Conservation (phyloP, 2,329 filamentous ascomycete genomes). For the Cercospora sp. region DNA sequence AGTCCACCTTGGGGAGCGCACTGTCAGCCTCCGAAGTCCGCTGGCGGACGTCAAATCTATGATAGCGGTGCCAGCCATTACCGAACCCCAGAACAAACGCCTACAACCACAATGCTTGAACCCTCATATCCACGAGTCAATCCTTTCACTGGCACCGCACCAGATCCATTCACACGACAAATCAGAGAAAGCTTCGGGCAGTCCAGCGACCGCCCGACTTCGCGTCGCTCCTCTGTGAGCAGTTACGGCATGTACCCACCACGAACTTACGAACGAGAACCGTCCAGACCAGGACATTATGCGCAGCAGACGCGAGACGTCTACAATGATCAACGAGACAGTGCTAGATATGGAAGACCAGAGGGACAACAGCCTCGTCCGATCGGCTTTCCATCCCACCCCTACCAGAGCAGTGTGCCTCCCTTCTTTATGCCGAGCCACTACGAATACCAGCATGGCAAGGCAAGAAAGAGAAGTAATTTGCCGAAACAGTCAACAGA, state of each 20-base stretch:
- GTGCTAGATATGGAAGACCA: conserved; percentile 22
- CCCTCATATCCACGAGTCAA: conserved; percentile 24
- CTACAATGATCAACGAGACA: conserved; percentile 22
- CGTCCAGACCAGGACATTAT: conserved; percentile 11
- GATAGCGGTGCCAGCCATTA: conserved; percentile 24
- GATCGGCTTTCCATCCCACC: conserved; percentile 19
- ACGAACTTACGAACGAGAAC: conserved; percentile 25
- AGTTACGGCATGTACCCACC: conserved; percentile 23
- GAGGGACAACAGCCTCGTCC: conserved; percentile 22
- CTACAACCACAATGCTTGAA: conserved; percentile 24
- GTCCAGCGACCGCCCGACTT: conserved; percentile 16
- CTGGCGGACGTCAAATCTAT: conserved; percentile 8
- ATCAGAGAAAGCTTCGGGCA: conserved; percentile 27
- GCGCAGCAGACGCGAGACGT: conserved; percentile 16
- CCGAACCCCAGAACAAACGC: conserved; percentile 28
- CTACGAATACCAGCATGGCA: conserved; percentile 41
- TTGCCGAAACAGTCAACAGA: conserved; percentile 43
- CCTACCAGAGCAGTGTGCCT: conserved; percentile 28
- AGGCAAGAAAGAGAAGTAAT: conserved; percentile 42
- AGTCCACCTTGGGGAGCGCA: conserved; percentile 26
- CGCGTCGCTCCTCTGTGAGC: conserved; percentile 25
- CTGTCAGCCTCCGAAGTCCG: conserved; percentile 13
- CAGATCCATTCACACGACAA: conserved; percentile 28
- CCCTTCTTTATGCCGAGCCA: conserved; percentile 38
- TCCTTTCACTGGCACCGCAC: conserved; percentile 18